These are phyloP conservation scores for Galerina marginata DNA, from an alignment of 768 basidiomycete genomes.

Conservation along the genomic window DNA sequence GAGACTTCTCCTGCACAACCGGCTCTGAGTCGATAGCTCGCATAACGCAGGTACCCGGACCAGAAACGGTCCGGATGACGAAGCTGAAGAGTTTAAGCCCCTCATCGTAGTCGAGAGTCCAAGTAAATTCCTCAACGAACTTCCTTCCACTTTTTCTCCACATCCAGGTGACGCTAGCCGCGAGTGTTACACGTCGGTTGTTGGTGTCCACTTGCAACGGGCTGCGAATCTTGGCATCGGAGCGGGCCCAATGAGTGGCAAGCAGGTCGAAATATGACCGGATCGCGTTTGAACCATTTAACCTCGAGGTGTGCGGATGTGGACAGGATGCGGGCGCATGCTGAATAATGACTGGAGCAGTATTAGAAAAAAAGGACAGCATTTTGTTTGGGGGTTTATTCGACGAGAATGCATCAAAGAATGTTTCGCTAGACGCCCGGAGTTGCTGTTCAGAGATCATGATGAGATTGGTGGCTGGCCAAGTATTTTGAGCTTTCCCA, in stretches of 20 bases:
- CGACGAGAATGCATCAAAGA: conserved; percentile 43
- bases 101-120: conserved; percentile 52
- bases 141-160: conserved; percentile 48
- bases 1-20: conserved; percentile 7
- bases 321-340: conserved; percentile 43
- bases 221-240: conserved; percentile 29
- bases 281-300: conserved; percentile 49
- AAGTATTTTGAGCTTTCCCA: conserved; percentile 8
- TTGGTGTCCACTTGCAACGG: conserved; percentile 29
- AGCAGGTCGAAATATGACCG: conserved; percentile 57
- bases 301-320: conserved; percentile 37
- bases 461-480: conserved; percentile 8
- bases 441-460: conserved; percentile 36
- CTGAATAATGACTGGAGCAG: conserved; percentile 43
- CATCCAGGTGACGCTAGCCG: conserved; percentile 49
- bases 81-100: conserved; percentile 45
- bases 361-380: conserved; percentile 45
- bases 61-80: conserved; percentile 44
- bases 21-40: conserved; percentile 39
- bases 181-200: conserved; percentile 35
- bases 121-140: conserved; percentile 53
- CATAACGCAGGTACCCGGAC: conserved; percentile 51
- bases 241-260: conserved; percentile 49
- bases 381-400: conserved; percentile 38
- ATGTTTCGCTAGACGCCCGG: conserved; percentile 36